A percentile compares a stretch with the other conserved stretches of the same genome.
Evolutionary conservation across 805 yeast species (phyloP).

Genomic region (Candida palmyrensis): DNA sequence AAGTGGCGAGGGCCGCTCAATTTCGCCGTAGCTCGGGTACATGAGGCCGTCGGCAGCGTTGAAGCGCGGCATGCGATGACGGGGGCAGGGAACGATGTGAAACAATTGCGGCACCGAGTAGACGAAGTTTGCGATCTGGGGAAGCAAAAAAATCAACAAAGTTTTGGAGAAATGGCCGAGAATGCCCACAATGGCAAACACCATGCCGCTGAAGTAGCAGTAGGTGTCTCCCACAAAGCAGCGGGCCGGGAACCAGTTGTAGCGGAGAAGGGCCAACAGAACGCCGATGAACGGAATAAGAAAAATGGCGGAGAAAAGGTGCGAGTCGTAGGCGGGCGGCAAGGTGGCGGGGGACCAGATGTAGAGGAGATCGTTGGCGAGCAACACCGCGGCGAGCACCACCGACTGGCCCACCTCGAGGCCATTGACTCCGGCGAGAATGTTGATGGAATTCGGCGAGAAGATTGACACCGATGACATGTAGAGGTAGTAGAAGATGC

Average conservation of each 20-base stretch:
- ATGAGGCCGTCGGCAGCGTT: slow-evolving; percentile 63
- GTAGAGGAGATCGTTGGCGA: slow-evolving; percentile 76
- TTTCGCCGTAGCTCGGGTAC: slow-evolving; percentile 51
- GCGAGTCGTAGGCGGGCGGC: slow-evolving; percentile 67
- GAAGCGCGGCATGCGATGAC: slow-evolving; percentile 87
- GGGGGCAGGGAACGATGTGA: slow-evolving; percentile 84
- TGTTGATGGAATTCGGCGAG: slow-evolving; percentile 94
- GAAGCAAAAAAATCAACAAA: slow-evolving; percentile 74
- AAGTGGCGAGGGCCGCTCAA: slow-evolving; percentile 23
- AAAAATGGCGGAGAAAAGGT: slow-evolving; percentile 72
- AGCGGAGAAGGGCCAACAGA: slow-evolving; percentile 65
- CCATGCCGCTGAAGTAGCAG: slow-evolving; percentile 98
- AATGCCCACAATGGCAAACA: slow-evolving; percentile 94
- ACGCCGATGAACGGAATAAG: slow-evolving; percentile 86
- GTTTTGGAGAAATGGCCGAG: slow-evolving; percentile 96
- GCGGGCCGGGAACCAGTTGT: slow-evolving; percentile 85
- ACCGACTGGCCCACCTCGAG: slow-evolving; percentile 94
- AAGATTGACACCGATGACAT: slow-evolving; percentile 92
- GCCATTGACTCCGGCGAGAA: slow-evolving; percentile 94
- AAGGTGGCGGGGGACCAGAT: slow-evolving; percentile 38
- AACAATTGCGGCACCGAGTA: slow-evolving; percentile 93
- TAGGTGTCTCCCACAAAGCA: slow-evolving; percentile 98
- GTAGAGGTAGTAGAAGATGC: slow-evolving; percentile 73
- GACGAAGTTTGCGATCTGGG: slow-evolving; percentile 85
- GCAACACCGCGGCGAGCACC: slow-evolving; percentile 63